Evolutionary conservation across 73 alveolate genomes (phyloP).

Genomic region (Paraurostyla sp.): DNA sequence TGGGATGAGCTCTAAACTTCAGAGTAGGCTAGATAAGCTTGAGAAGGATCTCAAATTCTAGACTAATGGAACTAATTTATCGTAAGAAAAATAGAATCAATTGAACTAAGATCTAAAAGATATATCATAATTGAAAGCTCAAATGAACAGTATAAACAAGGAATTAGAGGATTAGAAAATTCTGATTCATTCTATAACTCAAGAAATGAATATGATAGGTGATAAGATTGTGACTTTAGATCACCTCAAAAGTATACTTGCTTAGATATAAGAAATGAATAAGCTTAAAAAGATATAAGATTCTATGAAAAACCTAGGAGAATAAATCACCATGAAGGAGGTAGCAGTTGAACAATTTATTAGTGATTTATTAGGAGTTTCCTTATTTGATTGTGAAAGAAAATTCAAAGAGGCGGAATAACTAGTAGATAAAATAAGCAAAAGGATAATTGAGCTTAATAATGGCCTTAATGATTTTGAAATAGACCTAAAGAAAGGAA

Average conservation of each 20-base stretch:
- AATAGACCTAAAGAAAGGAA: conserved; percentile 45
- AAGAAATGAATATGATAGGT: conserved; percentile 5
- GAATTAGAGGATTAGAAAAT: conserved; percentile 12
- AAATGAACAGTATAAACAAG: not conserved
- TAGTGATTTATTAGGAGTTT: conserved; percentile 42
- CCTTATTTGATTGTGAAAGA: conserved; percentile 50
- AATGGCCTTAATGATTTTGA: conserved; percentile 48
- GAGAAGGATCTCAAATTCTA: conserved; percentile 29
- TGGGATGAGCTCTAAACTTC: not conserved
- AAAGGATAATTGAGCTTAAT: conserved; percentile 33
- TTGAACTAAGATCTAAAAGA: conserved; percentile 7
- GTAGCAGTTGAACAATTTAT: conserved; percentile 24
- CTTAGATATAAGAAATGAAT: conserved; percentile 4
- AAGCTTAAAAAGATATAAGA: conserved; percentile 30
- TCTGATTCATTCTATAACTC: not conserved
- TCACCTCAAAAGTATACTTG: not conserved
- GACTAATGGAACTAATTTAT: not conserved
- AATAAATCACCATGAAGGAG: not conserved
- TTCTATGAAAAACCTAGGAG: not conserved
- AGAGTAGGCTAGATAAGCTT: conserved; percentile 5
- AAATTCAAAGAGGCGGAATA: conserved; percentile 37
- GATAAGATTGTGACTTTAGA: conserved; percentile 38
- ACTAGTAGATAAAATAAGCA: not conserved
- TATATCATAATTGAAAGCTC: not conserved
- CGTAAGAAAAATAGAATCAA: not conserved